These are phyloP conservation scores for Macrophomina tecta DNA, from an alignment of 2,329 filamentous ascomycete genomes.

Conservation along the genomic window DNA sequence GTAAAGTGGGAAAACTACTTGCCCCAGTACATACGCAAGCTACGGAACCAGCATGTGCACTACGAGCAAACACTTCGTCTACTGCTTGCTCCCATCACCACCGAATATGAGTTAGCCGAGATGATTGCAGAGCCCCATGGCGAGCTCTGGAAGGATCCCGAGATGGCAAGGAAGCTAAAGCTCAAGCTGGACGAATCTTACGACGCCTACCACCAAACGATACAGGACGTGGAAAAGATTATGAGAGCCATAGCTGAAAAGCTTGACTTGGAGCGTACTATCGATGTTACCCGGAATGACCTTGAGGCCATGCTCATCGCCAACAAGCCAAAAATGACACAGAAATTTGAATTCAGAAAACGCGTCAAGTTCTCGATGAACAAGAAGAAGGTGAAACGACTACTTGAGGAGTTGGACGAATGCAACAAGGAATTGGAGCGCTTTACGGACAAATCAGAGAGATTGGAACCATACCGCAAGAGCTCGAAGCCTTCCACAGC, in stretches of 20 bases:
- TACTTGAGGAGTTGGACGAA: slow-evolving; percentile 44
- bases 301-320: slow-evolving; percentile 44
- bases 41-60: slow-evolving; percentile 46
- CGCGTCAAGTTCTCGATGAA: slow-evolving; percentile 44
- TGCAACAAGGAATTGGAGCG: slow-evolving; percentile 48
- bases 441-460: slow-evolving; percentile 46
- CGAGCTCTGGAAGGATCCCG: slow-evolving; percentile 41
- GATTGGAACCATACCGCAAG: slow-evolving; percentile 44
- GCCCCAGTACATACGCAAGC: slow-evolving; percentile 43
- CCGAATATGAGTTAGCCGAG: slow-evolving; percentile 42
- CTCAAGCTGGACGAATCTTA: slow-evolving; percentile 44
- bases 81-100: slow-evolving; percentile 44
- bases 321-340: slow-evolving; percentile 38
- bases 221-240: slow-evolving; percentile 44
- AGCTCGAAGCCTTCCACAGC: slow-evolving; percentile 43
- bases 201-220: slow-evolving; percentile 42
- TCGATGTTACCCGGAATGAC: slow-evolving; percentile 41
- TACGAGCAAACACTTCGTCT: slow-evolving; percentile 44
- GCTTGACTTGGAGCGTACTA: slow-evolving; percentile 43
- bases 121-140: slow-evolving; percentile 43
- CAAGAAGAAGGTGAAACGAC: slow-evolving; percentile 44
- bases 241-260: slow-evolving; percentile 45
- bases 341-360: slow-evolving; percentile 44
- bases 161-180: slow-evolving; percentile 38
- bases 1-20: slow-evolving; percentile 44